A percentile compares a stretch with the other conserved stretches of the same genome.
These are phyloP conservation scores for Penicillium waksmanii DNA, from an alignment of 495 filamentous ascomycete species.

Conservation along the genomic window DNA sequence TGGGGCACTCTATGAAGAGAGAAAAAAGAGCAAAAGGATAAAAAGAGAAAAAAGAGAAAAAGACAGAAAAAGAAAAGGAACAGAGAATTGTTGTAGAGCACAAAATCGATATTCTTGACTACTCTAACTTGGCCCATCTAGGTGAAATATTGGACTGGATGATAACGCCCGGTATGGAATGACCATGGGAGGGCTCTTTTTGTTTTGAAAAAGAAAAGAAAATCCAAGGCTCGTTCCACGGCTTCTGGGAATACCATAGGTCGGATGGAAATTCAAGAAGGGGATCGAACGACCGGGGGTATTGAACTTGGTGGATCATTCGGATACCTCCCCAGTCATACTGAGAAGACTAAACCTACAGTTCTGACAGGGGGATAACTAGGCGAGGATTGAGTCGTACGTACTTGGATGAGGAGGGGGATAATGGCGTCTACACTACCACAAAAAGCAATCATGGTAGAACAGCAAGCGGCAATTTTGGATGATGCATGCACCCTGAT, in stretches of 20 bases:
- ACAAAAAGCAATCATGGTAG: slow-evolving; percentile 14
- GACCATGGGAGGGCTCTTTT: too few relatives aligned
- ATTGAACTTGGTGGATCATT: neutral
- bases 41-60: neutral
- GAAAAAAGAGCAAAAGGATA: neutral
- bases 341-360: too few relatives aligned
- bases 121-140: neutral
- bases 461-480: neutral
- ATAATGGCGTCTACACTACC: too few relatives aligned
- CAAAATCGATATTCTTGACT: neutral
- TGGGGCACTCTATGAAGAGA: neutral
- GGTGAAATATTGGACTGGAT: neutral
- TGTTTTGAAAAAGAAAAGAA: too few relatives aligned
- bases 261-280: slow-evolving; percentile 17
- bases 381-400: too few relatives aligned
- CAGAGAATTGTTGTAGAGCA: neutral
- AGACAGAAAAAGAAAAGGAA: neutral
- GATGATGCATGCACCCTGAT: slow-evolving; percentile 4
- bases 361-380: too few relatives aligned
- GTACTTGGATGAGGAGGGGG: too few relatives aligned
- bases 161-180: too few relatives aligned
- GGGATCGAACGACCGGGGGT: neutral
- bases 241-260: slow-evolving; percentile 24
- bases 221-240: slow-evolving; percentile 4
- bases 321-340: neutral